A percentile compares a stretch with the other conserved stretches of the same genome.
Evolutionary conservation across 768 basidiomycete species (phyloP).

Genomic region (Rhodotorula graminis): DNA sequence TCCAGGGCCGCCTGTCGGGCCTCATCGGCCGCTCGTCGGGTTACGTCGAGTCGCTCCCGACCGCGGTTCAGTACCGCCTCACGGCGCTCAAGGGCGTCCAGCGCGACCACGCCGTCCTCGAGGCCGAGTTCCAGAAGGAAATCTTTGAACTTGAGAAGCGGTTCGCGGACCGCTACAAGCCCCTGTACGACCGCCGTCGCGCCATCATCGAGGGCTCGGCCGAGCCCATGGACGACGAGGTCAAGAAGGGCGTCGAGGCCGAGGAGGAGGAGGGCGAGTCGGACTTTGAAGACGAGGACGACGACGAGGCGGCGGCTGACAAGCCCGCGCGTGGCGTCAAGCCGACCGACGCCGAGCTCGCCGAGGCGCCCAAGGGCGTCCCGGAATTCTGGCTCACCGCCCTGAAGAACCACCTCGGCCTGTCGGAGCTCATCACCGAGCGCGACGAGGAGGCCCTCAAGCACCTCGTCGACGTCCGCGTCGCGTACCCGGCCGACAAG

Average conservation of each 20-base stretch:
- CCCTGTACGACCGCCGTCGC: constrained; percentile 78
- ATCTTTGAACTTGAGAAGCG: constrained; percentile 94
- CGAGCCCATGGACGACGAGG: constrained; percentile 71
- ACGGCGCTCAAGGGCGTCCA: constrained; percentile 93
- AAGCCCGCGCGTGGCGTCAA: constrained; percentile 35
- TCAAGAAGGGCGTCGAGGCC: constrained; percentile 61
- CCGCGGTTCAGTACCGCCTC: constrained; percentile 72
- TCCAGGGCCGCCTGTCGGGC: constrained; percentile 76
- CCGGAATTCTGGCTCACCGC: constrained; percentile 99
- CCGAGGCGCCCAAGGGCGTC: constrained; percentile 55
- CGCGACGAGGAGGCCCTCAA: constrained; percentile 83
- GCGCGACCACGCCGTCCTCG: constrained; percentile 80
- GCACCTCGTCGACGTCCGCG: constrained; percentile 68
- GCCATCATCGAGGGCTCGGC: constrained; percentile 75
- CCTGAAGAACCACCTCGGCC: constrained; percentile 79
- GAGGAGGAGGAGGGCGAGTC: constrained; percentile 43
- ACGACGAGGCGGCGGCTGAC: constrained; percentile 44
- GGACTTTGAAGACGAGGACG: constrained; percentile 42
- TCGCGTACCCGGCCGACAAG: constrained; percentile 68
- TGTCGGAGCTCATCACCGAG: constrained; percentile 85
- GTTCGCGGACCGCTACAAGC: constrained; percentile 54
- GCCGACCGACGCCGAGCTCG: constrained; percentile 44
- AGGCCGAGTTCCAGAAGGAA: constrained; percentile 90
- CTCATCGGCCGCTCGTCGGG: constrained; percentile 88
- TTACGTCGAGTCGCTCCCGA: constrained; percentile 83